Conservation (phyloP, 345 rosid genomes). For the Dipteronia sinensis region DNA sequence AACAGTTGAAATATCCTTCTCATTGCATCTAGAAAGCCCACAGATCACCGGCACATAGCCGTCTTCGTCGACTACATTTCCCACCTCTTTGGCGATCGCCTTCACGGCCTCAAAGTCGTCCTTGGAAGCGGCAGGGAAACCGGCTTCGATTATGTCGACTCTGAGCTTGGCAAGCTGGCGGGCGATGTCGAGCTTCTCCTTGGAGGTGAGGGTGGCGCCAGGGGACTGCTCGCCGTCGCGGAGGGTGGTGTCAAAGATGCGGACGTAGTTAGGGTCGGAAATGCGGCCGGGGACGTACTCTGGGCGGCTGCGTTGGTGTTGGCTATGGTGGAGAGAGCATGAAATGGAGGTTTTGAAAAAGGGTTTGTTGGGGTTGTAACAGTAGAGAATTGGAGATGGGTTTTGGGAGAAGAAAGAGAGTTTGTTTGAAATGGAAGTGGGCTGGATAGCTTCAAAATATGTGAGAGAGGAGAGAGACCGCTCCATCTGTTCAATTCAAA, state of each 20-base stretch:
- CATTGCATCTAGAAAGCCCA: conserved; percentile 85
- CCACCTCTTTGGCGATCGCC: conserved; percentile 69
- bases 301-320: conserved; percentile 53
- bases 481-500: conserved; percentile 57
- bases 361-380: conserved; percentile 18
- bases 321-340: conserved; percentile 34
- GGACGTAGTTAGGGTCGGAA: conserved; percentile 72
- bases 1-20: conserved; percentile 68
- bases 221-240: conserved; percentile 99
- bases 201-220: conserved; percentile 91
- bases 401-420: conserved; percentile 22
- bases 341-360: conserved; percentile 25
- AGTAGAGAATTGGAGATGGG: conserved; percentile 14
- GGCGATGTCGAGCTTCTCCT: conserved; percentile 85
- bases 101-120: conserved; percentile 91
- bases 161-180: conserved; percentile 86
- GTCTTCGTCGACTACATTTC: conserved; percentile 58
- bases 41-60: conserved; percentile 93
- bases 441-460: conserved; percentile 41
- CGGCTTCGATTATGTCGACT: conserved; percentile 92
- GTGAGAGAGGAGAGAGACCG: conserved; percentile 52
- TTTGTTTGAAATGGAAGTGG: conserved; percentile 3
- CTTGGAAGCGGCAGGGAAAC: conserved; percentile 88
- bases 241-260: conserved; percentile 93
- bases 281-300: conserved; percentile 72